These are phyloP conservation scores for Silene vulgaris DNA, from an alignment of 179 eudicot genomes.

Conservation along the genomic window DNA sequence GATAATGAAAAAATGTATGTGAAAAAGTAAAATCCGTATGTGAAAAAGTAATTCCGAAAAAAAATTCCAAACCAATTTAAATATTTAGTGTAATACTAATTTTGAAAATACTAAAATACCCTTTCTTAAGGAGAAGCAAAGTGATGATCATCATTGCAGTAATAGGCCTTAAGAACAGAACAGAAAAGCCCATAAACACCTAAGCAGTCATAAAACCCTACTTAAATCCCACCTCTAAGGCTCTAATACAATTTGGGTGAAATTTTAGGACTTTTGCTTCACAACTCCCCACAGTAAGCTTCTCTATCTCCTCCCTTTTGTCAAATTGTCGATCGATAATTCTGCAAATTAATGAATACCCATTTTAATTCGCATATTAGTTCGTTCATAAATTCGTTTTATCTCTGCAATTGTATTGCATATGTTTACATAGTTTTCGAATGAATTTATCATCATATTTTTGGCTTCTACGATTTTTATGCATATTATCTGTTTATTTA, in stretches of 20 bases:
- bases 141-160: too few species aligned
- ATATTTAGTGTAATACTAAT: too few species aligned
- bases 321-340: neutral
- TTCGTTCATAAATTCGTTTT: neutral
- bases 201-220: neutral
- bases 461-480: too few species aligned
- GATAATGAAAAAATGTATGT: too few species aligned
- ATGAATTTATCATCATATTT: too few species aligned
- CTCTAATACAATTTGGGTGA: neutral
- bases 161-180: too few species aligned
- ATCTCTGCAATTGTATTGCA: neutral
- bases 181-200: neutral
- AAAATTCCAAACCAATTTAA: too few species aligned
- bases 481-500: too few species aligned
- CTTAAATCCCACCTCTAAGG: neutral
- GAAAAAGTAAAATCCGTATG: too few species aligned
- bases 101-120: too few species aligned
- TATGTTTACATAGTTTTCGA: neutral
- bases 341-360: neutral
- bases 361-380: neutral
- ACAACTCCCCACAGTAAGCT: neutral
- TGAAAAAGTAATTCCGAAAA: too few species aligned
- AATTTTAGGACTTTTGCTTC: constrained; percentile 1
- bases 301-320: neutral
- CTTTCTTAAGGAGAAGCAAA: too few species aligned